phyloP scores from a whole-genome alignment of 495 filamentous ascomycete species.

The Podospora conica region DNA sequence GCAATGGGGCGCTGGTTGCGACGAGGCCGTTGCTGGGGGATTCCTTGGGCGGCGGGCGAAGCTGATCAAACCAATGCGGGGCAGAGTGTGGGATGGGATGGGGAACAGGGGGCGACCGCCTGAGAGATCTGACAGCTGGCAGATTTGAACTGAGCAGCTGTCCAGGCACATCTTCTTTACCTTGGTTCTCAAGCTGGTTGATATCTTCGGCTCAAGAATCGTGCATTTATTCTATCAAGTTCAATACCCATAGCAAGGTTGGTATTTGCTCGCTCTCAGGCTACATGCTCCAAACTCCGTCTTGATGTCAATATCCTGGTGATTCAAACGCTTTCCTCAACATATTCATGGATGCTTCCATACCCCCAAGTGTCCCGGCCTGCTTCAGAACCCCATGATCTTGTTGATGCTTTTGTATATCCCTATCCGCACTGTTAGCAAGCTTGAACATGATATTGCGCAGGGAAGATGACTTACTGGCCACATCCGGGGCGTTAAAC shows the following conservation, averaged over 20 bases:
- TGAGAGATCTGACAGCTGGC: background rate
- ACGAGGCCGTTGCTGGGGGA: background rate
- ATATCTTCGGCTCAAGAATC: too few species aligned
- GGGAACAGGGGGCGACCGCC: background rate
- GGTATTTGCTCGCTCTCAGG: background rate
- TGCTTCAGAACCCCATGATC: constrained; percentile 27
- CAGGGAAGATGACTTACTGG: constrained; percentile 56
- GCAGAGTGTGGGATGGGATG: background rate
- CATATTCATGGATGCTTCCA: background rate
- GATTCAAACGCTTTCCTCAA: background rate
- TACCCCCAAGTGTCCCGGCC: background rate
- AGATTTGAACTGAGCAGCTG: background rate
- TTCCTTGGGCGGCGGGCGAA: background rate
- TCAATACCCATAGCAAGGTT: background rate
- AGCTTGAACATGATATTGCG: constrained; percentile 3
- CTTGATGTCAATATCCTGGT: background rate
- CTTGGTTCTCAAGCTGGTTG: background rate
- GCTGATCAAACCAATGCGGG: constrained; percentile 11
- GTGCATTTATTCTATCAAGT: background rate
- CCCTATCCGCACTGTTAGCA: constrained; percentile 29
- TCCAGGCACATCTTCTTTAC: background rate
- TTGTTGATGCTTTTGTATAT: constrained; percentile 50
- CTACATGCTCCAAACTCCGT: background rate
- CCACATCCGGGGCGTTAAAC: constrained; percentile 85
- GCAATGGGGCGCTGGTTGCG: background rate